A percentile compares a stretch with the other conserved stretches of the same genome.
These are phyloP conservation scores for Solanum pimpinellifolium DNA, from an alignment of 257 asterid genomes.

Conservation along the genomic window DNA sequence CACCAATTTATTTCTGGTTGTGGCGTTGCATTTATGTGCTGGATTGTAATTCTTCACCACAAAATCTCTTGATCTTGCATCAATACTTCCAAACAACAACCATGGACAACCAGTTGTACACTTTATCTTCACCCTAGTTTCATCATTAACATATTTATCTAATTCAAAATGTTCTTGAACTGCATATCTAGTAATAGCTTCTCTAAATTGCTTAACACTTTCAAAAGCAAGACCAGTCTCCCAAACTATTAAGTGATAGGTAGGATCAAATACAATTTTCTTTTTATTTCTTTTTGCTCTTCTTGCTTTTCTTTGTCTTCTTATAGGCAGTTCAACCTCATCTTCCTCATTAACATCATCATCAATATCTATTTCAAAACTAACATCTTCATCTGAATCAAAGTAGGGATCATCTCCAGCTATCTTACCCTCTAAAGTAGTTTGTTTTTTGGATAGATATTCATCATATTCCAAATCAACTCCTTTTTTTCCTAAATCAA, in stretches of 20 bases:
- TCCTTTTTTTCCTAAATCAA: background rate
- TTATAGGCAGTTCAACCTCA: background rate
- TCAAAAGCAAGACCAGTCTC: background rate
- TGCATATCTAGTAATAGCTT: background rate
- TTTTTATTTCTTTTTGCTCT: background rate
- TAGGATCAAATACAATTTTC: background rate
- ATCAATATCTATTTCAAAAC: background rate
- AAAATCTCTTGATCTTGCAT: background rate
- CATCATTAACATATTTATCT: background rate
- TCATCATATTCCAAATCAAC: background rate
- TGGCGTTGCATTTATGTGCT: background rate
- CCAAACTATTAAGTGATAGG: background rate
- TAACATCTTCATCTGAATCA: background rate
- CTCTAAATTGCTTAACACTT: background rate
- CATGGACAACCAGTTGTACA: background rate
- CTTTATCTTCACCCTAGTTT: background rate
- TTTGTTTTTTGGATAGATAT: background rate
- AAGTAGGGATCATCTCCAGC: background rate
- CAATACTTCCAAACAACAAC: background rate
- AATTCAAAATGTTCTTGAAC: background rate
- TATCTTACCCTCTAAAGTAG: background rate
- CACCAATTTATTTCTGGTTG: background rate
- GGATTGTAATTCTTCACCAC: background rate
- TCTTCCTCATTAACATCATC: background rate
- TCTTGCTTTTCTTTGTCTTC: background rate